Percentiles rank a stretch among this genome's conserved stretches.
Conservation (phyloP, 2,329 filamentous ascomycete genomes). For the Penicillium concentricum region DNA sequence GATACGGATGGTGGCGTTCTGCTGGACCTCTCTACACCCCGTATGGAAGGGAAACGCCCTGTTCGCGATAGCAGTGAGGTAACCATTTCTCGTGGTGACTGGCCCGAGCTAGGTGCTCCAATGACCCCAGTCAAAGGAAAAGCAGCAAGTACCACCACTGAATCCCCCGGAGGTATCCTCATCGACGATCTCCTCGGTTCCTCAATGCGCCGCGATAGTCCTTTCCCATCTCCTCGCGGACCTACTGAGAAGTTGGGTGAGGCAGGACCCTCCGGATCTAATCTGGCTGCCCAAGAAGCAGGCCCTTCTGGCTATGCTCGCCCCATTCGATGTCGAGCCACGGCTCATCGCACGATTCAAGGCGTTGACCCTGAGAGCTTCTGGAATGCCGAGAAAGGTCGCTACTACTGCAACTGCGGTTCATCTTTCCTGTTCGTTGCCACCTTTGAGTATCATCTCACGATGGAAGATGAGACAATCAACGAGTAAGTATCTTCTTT, state of each 20-base stretch:
- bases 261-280: neutral
- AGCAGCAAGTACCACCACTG: neutral
- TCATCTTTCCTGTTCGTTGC: neutral
- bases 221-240: neutral
- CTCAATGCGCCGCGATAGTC: neutral
- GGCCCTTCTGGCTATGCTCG: neutral
- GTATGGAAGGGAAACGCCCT: neutral
- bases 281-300: neutral
- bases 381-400: slow-evolving; percentile 30
- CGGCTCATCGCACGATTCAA: slow-evolving; percentile 9
- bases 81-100: neutral
- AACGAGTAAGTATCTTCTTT: slow-evolving; percentile 12
- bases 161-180: neutral
- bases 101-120: neutral
- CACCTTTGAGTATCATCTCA: neutral
- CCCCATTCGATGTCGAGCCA: neutral
- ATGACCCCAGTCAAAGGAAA: neutral
- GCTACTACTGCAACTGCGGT: slow-evolving; percentile 39
- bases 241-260: neutral
- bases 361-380: slow-evolving; percentile 11
- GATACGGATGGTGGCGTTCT: slow-evolving; percentile 32
- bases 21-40: neutral
- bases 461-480: neutral
- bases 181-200: neutral
- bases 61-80: neutral